Percentiles rank a stretch among this genome's conserved stretches.
Evolutionary conservation across 2,329 filamentous ascomycete species (phyloP).

Genomic region (Alternaria metachromatica): DNA sequence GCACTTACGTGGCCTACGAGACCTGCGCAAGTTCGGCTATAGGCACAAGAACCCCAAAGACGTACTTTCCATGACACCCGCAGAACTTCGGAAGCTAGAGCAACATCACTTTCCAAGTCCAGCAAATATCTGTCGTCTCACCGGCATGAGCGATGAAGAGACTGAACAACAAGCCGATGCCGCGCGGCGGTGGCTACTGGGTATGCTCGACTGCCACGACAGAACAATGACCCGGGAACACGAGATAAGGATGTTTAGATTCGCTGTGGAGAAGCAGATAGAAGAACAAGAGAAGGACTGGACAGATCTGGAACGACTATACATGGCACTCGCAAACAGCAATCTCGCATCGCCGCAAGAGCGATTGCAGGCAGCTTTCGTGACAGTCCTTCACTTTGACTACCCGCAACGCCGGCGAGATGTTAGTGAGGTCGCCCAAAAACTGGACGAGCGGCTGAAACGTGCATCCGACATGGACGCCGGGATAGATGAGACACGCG

Average conservation of each 20-base stretch:
- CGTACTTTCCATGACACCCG: neutral
- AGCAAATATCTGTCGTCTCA: neutral
- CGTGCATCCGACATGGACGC: neutral
- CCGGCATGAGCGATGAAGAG: constrained; percentile 1
- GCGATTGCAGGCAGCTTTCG: constrained; percentile 15
- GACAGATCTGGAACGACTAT: constrained; percentile 24
- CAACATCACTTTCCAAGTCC: neutral
- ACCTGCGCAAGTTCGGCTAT: constrained; percentile 4
- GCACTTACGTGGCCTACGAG: constrained; percentile 4
- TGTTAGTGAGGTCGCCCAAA: neutral
- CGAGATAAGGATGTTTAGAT: constrained; percentile 16
- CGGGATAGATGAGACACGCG: constrained; percentile 1
- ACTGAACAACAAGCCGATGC: neutral
- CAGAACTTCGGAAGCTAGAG: constrained; percentile 1
- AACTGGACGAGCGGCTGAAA: constrained; percentile 4
- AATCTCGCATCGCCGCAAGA: constrained; percentile 4
- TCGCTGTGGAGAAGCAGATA: constrained; percentile 20
- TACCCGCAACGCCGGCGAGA: constrained; percentile 10
- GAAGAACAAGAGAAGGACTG: neutral
- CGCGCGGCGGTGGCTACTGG: constrained; percentile 20
- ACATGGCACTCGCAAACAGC: constrained; percentile 25
- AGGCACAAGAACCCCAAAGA: neutral
- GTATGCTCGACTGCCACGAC: constrained; percentile 12
- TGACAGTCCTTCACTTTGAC: constrained; percentile 19
- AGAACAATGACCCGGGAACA: constrained; percentile 3